A percentile compares a stretch with the other conserved stretches of the same genome.
Evolutionary conservation across 108 stramenopile genomes (phyloP).

Genomic region (Stephanodiscus minutulus): DNA sequence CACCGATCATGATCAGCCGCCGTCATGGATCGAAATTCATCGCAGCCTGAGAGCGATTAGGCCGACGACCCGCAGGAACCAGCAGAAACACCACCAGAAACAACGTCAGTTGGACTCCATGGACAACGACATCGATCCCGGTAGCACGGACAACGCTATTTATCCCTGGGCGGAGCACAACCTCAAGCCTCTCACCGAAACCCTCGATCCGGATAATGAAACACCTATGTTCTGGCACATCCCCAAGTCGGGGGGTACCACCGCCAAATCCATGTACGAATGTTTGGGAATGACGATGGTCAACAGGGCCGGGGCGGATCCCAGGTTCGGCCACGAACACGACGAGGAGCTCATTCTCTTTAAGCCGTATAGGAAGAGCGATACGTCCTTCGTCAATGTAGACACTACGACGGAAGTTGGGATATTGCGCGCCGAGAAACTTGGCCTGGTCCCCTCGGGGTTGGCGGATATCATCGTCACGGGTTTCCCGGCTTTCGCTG

Average conservation of each 20-base stretch:
- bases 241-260: constrained; percentile 43
- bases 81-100: no score
- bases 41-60: not conserved
- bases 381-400: constrained; percentile 14
- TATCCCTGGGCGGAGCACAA: constrained; percentile 17
- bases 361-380: not conserved
- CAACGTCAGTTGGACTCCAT: not conserved
- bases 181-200: constrained; percentile 1
- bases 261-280: constrained; percentile 31
- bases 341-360: constrained; percentile 13
- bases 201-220: not conserved
- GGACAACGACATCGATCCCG: no score
- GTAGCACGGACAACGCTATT: not conserved
- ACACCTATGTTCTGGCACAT: constrained; percentile 44
- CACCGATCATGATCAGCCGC: not conserved
- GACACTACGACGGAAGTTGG: constrained; percentile 18
- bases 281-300: constrained; percentile 43
- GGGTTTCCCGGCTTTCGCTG: constrained; percentile 39
- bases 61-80: not conserved
- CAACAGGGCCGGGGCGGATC: constrained; percentile 7
- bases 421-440: constrained; percentile 22
- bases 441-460: constrained; percentile 46
- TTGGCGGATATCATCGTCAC: constrained; percentile 46
- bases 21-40: not conserved
- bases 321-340: constrained; percentile 5